A percentile compares a stretch with the other conserved stretches of the same genome.
Conservation (phyloP, 306 rosid genomes). For the Lagenaria siceraria region DNA sequence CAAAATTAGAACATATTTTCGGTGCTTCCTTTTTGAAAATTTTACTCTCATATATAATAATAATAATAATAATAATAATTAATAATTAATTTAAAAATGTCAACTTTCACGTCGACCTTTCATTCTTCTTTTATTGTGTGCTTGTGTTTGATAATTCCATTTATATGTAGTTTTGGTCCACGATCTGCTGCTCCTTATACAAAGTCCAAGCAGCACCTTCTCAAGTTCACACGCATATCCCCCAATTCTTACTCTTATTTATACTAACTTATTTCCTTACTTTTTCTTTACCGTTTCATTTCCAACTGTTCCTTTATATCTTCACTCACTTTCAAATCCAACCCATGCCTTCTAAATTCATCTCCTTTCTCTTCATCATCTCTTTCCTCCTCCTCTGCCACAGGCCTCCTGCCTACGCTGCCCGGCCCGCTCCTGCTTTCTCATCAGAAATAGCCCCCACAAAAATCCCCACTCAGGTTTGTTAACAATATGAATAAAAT, state of each 20-base stretch:
- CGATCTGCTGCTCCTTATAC: background rate
- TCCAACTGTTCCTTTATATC: background rate
- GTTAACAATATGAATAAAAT: background rate
- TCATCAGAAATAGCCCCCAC: background rate
- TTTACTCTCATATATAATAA: no score
- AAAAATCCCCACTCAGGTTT: background rate
- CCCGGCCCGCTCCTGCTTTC: background rate
- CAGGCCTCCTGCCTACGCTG: background rate
- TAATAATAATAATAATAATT: background rate
- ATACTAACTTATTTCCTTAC: background rate
- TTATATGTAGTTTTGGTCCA: background rate
- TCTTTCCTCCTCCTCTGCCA: background rate
- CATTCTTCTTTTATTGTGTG: background rate
- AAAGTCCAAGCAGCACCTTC: background rate
- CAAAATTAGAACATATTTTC: no score
- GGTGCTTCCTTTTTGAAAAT: no score
- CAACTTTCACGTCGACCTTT: conserved; percentile 4
- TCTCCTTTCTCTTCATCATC: background rate
- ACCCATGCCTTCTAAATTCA: background rate
- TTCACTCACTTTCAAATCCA: background rate
- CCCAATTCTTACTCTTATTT: background rate
- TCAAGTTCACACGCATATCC: background rate
- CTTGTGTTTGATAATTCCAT: background rate
- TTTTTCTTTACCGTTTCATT: background rate
- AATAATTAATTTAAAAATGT: background rate